phyloP scores from a whole-genome alignment of 2,329 filamentous ascomycete species.

The Beauveria varroae region DNA sequence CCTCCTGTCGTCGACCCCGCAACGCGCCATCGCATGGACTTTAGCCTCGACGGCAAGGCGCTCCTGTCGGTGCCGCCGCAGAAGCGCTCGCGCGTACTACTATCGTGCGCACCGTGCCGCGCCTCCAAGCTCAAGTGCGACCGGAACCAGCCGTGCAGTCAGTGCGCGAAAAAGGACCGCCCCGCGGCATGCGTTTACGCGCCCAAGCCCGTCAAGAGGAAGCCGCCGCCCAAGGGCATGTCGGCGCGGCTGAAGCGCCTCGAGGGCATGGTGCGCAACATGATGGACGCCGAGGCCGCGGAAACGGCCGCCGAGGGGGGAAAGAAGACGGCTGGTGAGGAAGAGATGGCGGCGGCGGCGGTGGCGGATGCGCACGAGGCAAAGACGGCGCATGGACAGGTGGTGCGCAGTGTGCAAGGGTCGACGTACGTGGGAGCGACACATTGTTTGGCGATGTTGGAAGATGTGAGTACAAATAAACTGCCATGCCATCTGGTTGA shows the following conservation, averaged over 20 bases:
- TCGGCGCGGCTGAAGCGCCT: constrained; percentile 46
- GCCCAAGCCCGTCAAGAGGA: constrained; percentile 34
- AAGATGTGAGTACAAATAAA: constrained; percentile 38
- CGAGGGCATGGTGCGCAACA: constrained; percentile 49
- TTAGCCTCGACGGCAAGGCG: constrained; percentile 1
- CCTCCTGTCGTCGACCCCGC: neutral
- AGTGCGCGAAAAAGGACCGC: constrained; percentile 44
- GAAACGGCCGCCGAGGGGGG: neutral
- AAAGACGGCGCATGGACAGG: constrained; percentile 28
- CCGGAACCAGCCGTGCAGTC: constrained; percentile 41
- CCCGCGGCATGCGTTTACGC: constrained; percentile 41
- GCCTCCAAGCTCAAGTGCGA: constrained; percentile 51
- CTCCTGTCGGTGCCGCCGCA: constrained; percentile 14
- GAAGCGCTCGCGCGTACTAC: constrained; percentile 42
- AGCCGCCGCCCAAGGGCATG: constrained; percentile 40
- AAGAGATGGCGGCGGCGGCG: neutral
- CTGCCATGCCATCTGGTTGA: neutral
- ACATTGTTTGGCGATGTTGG: constrained; percentile 52
- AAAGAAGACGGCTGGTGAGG: neutral
- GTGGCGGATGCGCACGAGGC: constrained; percentile 13
- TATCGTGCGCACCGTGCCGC: constrained; percentile 47
- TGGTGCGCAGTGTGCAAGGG: constrained; percentile 35
- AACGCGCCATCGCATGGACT: neutral
- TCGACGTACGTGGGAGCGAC: constrained; percentile 51
- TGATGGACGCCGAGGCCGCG: constrained; percentile 37